Evolutionary conservation across 306 rosid genomes (phyloP).

Genomic region (Prunus campanulata): DNA sequence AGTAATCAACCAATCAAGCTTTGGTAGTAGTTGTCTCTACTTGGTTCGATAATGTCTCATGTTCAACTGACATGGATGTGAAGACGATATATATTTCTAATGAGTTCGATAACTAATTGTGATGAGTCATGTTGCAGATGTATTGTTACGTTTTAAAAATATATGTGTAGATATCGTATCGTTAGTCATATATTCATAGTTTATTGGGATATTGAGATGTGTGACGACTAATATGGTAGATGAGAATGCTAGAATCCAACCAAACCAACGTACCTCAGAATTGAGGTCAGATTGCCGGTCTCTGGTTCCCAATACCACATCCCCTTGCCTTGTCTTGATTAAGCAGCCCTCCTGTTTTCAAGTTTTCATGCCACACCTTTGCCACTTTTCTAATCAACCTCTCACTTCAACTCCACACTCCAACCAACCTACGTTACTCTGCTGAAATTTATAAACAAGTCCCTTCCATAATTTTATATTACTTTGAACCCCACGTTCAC

Average conservation of each 20-base stretch:
- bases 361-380: conserved; percentile 65
- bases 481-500: conserved; percentile 49
- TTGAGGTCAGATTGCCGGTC: conserved; percentile 77
- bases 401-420: not conserved
- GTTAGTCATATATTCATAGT: not conserved
- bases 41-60: too few species aligned
- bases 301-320: conserved; percentile 57
- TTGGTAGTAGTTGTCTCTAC: too few species aligned
- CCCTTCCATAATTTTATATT: not conserved
- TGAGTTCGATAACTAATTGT: too few species aligned
- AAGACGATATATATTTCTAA: too few species aligned
- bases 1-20: not conserved
- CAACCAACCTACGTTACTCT: not conserved
- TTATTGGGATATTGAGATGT: conserved; percentile 21
- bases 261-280: conserved; percentile 51
- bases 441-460: not conserved
- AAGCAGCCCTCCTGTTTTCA: conserved; percentile 56
- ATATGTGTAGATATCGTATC: too few species aligned
- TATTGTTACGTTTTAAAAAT: too few species aligned
- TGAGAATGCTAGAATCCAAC: conserved; percentile 46
- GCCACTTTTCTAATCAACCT: conserved; percentile 46
- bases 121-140: too few species aligned
- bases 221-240: conserved; percentile 12
- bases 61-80: too few species aligned
- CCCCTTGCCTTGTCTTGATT: conserved; percentile 56